Base-by-base conservation (phyloP, 2,329 filamentous ascomycete species). In the Podosphaera aphanis region DNA sequence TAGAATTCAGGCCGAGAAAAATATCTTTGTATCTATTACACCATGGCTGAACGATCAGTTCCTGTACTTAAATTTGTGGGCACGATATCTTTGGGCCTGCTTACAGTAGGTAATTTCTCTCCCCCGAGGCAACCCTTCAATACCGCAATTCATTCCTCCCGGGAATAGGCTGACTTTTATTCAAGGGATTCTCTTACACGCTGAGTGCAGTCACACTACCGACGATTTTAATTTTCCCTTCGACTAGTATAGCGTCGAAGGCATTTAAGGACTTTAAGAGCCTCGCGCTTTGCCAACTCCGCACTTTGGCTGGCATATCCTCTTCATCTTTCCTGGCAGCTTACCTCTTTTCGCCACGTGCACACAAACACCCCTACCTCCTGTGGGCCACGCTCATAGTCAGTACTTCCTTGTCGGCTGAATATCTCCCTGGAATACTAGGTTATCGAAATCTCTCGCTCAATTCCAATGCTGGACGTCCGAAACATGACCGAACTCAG, bases 1-100 rank as follows among this genome's bases (percentile, higher is more conserved):
- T n/a, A n/a, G n/a, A n/a, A n/a, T n/a, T n/a, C n/a, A n/a, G n/a
- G n/a, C n/a, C n/a, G n/a, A n/a, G n/a, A n/a, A n/a, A n/a, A n/a
- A n/a, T n/a, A n/a, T n/a, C n/a, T 29, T 29, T 41, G 25, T 6
- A 41, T 41, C 11, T 6, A 41, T 10, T 7, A 8, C 25, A 44
- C 39, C 29, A 81, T 84, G 73, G 69, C 74, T 55, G 74, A 71
- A 55, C 75, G 70, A 56, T 74, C 76, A 58, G 69, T 93, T 58
- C 77, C 83, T 47, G 65, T 80, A 61, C 75, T 82, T 66, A 94
- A 95, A 66, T 93, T 94, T 61, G 80, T 94, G 54, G 88, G 88
- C 58, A 92, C 84, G 44, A 74, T 93, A 53, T 88, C 81, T 56
- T 71, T 94, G 48, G 88, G 88, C 51, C 71, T 94, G 47, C 65